phyloP scores from a whole-genome alignment of 352 stramenopile species.

The Globisporangium perplexum region DNA sequence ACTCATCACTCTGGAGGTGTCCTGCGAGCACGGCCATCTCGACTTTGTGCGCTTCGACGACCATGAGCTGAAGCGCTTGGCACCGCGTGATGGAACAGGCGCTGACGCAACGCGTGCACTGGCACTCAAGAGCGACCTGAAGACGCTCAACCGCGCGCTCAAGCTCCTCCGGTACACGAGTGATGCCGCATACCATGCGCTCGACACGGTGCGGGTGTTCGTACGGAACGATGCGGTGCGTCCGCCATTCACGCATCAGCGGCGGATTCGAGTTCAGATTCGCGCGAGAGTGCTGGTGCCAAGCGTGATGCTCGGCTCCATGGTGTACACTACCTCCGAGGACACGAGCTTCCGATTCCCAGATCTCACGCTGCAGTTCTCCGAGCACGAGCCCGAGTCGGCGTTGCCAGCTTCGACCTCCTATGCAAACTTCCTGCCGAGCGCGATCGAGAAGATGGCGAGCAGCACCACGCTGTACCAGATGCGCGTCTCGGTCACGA shows the following conservation, averaged over 20 bases:
- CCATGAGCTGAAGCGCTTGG: neutral
- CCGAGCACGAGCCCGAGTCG: neutral
- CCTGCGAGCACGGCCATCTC: slow-evolving; percentile 9
- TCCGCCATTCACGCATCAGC: slow-evolving; percentile 11
- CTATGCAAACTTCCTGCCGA: neutral
- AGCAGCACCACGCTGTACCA: neutral
- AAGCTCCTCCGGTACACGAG: slow-evolving; percentile 15
- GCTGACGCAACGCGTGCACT: neutral
- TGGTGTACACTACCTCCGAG: slow-evolving; percentile 27
- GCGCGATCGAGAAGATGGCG: neutral
- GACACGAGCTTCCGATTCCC: slow-evolving; percentile 41
- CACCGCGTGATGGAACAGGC: neutral
- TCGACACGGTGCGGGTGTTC: slow-evolving; percentile 17
- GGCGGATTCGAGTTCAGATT: slow-evolving; percentile 20
- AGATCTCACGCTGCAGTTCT: slow-evolving; percentile 20
- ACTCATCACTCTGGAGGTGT: slow-evolving; percentile 9
- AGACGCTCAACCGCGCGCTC: slow-evolving; percentile 18
- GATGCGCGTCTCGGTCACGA: neutral
- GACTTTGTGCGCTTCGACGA: slow-evolving; percentile 8
- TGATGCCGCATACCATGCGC: slow-evolving; percentile 6
- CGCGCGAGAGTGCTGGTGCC: slow-evolving; percentile 20
- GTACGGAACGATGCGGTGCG: slow-evolving; percentile 11
- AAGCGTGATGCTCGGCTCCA: slow-evolving; percentile 16
- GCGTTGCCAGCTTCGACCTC: neutral
- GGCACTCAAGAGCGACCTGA: neutral